Base-by-base conservation (phyloP, 257 asterid genomes). In the Henckelia pumila region DNA sequence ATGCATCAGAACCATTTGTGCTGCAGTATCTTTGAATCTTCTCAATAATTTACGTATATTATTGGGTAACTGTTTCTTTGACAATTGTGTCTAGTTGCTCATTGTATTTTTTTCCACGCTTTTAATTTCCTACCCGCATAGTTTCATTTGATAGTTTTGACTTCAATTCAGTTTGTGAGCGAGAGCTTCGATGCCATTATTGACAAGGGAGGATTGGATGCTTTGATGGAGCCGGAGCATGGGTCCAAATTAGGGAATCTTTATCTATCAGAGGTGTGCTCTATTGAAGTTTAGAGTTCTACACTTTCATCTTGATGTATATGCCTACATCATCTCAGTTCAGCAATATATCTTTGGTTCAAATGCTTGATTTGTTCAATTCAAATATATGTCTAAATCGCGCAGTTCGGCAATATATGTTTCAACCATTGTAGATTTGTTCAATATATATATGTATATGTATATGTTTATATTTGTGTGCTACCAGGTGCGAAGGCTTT, bases 141-240 rank as follows among this genome's bases (percentile, higher is more conserved):
- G 63, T 59, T 13, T 33, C 33, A 67, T 72, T 65, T 73, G 23
- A 78, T 61, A 49, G 25, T 71, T 64, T 30, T 67, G 33, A 56
- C 57, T 59, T 73, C 59, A 55, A 64, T 83, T 72, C 83, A 91
- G 99, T 84, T 91, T 77, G 75, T 61, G 5, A 70, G 74, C 63
- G 96, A 69, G 85, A 78, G 80, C 79, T 89, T 94, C 72, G 80
- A 86, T 70, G 84, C 80, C 71, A 71, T 94, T 56, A 72, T 91
- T 28, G 99, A 94, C 80, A 94, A 94, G 77, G 99, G 99, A 76
- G 99, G 99, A 60, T 78, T 94, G 92, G 99, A 94, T 85, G 95
- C 99, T 76, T 80, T 94, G 72, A 91, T 94, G 99, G 99, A 91
- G 80, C 97, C 99, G 8, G 73, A 80, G 81, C 95, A 78, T 67